Base-by-base conservation (phyloP, 2,329 filamentous ascomycete species). In the Paraphaeosphaeria sporulosa region DNA sequence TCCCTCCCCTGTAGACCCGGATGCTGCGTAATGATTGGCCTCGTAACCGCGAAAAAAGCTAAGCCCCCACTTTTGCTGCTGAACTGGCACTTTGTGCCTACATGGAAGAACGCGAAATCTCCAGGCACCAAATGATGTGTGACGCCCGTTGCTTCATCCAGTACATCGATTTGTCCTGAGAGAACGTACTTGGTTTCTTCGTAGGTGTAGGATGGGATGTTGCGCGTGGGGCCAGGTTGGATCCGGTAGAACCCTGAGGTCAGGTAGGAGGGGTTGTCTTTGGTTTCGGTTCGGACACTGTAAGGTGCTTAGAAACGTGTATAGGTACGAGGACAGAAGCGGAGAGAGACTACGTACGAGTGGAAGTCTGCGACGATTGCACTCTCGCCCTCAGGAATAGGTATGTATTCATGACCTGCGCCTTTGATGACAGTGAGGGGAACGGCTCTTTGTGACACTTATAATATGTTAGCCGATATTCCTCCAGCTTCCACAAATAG, bases 181-280 rank as follows among this genome's bases (percentile, higher is more conserved):
- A 71, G 63, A 13, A 71, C 63, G 34, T 69, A 71, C 42, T 71
- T 71, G 48, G 65, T 70, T 57, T 71, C 68, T 23, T 71, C 68
- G 60, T 64, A 71, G 19, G 59, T 63, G 60, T 70, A 71, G 9
- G 51, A 40, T 9, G 67, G 60, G 42, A 23, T 23, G 48, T 64
- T 47, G 40, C 67, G 64, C 1, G 67, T 57, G 9, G 69, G 66
- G 6, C 69, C 69, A 2, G 69, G 55, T 47, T 67, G 56, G 55
- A 71, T 69, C 23, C 62, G 63, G 64, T 71, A 71, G 59, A 71
- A 71, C 5, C 69, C 69, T 13, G 67, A 70, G 12, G 69, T 71
- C 43, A 71, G 59, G 61, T 71, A 66, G n/a, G 64, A 60, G 1
- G 69, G 69, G 2, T 58, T 63, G 55, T 71, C 66, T 25, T 52